A percentile compares a stretch with the other conserved stretches of the same genome.
Evolutionary conservation across 2,329 filamentous ascomycete genomes (phyloP).

Genomic region (Fonsecaea monophora): DNA sequence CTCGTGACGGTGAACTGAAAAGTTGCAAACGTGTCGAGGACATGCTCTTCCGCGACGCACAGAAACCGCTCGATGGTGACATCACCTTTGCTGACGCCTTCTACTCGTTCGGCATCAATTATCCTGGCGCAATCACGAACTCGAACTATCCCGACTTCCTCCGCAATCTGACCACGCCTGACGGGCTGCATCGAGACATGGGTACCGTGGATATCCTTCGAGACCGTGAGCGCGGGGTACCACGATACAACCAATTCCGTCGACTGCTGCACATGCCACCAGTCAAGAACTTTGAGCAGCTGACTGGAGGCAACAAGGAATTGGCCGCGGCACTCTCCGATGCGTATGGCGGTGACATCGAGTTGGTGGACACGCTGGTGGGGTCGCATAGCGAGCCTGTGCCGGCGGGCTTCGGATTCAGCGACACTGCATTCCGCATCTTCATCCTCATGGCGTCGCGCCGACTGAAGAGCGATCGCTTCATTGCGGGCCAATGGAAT

Average conservation of each 20-base stretch:
- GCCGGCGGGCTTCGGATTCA: conserved; percentile 56
- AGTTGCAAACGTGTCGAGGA: conserved; percentile 37
- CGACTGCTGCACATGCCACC: conserved; percentile 47
- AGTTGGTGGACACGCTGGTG: conserved; percentile 53
- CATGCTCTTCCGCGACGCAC: conserved; percentile 23
- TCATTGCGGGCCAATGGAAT: conserved; percentile 30
- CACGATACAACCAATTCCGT: conserved; percentile 48
- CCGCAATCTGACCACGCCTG: conserved; percentile 50
- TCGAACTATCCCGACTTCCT: conserved; percentile 53
- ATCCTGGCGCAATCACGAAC: conserved; percentile 55
- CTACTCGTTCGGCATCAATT: conserved; percentile 58
- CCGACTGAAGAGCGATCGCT: conserved; percentile 28
- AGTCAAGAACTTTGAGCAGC: conserved; percentile 49
- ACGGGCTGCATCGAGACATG: conserved; percentile 48
- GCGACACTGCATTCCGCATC: conserved; percentile 56
- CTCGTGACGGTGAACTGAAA: conserved; percentile 41
- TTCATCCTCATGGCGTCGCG: conserved; percentile 33
- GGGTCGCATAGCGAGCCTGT: conserved; percentile 54
- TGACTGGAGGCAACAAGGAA: conserved; percentile 49
- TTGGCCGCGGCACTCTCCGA: conserved; percentile 49
- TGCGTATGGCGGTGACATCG: conserved; percentile 51
- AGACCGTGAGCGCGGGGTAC: conserved; percentile 29
- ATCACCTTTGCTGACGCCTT: conserved; percentile 49
- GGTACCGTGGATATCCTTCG: conserved; percentile 47
- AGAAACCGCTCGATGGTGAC: conserved; percentile 19